Base-by-base conservation (phyloP, 495 filamentous ascomycete genomes). In the Penicillium lividum region DNA sequence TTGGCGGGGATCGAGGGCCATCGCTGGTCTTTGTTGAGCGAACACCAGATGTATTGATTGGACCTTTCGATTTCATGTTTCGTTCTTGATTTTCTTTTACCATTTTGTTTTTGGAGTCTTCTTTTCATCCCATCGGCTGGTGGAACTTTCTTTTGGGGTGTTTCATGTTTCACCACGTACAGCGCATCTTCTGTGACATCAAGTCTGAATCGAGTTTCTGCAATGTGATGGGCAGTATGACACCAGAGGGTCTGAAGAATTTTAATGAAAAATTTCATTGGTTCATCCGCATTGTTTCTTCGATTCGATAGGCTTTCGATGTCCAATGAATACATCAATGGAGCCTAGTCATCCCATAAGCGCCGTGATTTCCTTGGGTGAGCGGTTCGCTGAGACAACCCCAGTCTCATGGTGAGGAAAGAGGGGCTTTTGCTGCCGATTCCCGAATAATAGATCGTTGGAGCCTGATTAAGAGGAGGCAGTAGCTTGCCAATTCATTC, bases 271-370 rank as follows among this genome's bases (percentile, higher is more conserved):
- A 51, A 31, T 36, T 52, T 64, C 16, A 70, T 68, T 68, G 66
- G 57, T 34, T 58, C 46, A 50, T 31, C 49, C 45, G 45, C 50
- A 49, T 42, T 51, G 56, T 59, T 59, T 50, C 22, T 57, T 34
- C n/a, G 18, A 52, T 42, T 62, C 36, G 18, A 69, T 66, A 63
- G 66, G 61, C 58, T 66, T 51, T 60, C 44, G 65, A 61, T 52
- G 58, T 66, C 57, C 65, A 71, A 71, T 72, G 56, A 64, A 62
- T 63, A 67, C 64, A 54, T 60, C 53, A 56, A 67, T 64, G 59
- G 55, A 54, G 61, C 62, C 72, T 73, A 65, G 70, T 63, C 68
- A 70, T 67, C 58, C 63, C 55, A 58, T 75, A 74, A 75, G 74
- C 74, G 74, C 74, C 71, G 48, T 63, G 57, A 10, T 56, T 34